Conservation (phyloP, 352 stramenopile genomes). For the Achlya hypogyna region DNA sequence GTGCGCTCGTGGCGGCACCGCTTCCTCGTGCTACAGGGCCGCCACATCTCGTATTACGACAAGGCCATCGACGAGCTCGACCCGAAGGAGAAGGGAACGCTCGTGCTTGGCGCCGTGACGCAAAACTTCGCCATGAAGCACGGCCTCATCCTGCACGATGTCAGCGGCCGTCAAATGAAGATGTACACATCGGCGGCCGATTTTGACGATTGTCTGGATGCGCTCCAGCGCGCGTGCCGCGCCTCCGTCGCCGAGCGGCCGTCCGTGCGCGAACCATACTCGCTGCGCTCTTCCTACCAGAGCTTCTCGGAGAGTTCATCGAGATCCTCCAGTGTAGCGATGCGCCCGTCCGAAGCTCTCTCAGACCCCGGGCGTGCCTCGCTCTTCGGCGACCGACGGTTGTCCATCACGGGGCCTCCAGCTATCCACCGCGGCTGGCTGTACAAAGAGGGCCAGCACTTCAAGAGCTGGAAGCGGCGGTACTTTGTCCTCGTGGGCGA, state of each 20-base stretch:
- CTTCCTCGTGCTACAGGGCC: slow-evolving; percentile 67
- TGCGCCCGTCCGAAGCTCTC: not conserved
- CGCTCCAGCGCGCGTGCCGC: slow-evolving; percentile 34
- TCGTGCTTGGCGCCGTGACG: slow-evolving; percentile 77
- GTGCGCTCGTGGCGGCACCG: slow-evolving; percentile 80
- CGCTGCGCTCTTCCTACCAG: not conserved
- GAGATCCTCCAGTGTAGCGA: too few relatives aligned
- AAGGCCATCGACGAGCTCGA: slow-evolving; percentile 43
- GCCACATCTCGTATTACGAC: slow-evolving; percentile 76
- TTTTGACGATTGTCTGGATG: slow-evolving; percentile 59
- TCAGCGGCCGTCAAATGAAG: slow-evolving; percentile 70
- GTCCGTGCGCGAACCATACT: not conserved
- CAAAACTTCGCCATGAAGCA: slow-evolving; percentile 74
- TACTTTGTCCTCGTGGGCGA: slow-evolving; percentile 25
- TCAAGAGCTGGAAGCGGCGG: slow-evolving; percentile 62
- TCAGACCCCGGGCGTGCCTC: too few relatives aligned
- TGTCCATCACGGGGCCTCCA: not conserved
- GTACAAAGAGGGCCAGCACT: slow-evolving; percentile 54
- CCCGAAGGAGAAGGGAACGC: slow-evolving; percentile 60
- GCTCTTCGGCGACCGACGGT: not conserved
- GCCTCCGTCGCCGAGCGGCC: not conserved
- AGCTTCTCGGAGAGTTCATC: not conserved
- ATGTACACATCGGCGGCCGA: slow-evolving; percentile 72
- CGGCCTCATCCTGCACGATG: slow-evolving; percentile 63
- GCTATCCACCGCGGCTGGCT: slow-evolving; percentile 34